Evolutionary conservation across 345 rosid species (phyloP).

Genomic region (Microthlaspi erraticum): DNA sequence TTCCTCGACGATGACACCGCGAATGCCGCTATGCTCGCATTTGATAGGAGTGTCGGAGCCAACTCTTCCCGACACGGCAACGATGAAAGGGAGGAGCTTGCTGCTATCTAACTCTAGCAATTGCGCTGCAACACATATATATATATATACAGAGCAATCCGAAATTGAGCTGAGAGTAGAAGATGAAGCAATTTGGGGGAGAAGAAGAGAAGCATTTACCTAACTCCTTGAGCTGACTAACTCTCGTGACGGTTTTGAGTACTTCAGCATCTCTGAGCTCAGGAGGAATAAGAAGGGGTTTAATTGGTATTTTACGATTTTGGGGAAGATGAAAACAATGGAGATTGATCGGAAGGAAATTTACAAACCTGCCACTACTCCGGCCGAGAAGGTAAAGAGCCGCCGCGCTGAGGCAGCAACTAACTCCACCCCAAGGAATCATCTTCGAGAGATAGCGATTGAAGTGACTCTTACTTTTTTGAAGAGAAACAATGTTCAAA

Average conservation of each 20-base stretch:
- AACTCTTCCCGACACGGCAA: slow-evolving; percentile 86
- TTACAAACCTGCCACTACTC: slow-evolving; percentile 79
- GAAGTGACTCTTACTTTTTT: background rate
- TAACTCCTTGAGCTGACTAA: slow-evolving; percentile 83
- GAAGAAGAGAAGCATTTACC: slow-evolving; percentile 48
- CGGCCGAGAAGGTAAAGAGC: slow-evolving; percentile 90
- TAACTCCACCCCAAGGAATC: slow-evolving; percentile 92
- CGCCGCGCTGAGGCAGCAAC: slow-evolving; percentile 89
- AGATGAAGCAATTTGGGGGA: background rate
- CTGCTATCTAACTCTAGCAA: slow-evolving; percentile 74
- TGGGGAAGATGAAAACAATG: background rate
- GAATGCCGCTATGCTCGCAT: slow-evolving; percentile 76
- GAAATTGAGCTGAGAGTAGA: background rate
- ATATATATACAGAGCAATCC: background rate
- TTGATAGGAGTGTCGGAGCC: slow-evolving; percentile 90
- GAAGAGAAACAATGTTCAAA: too few relatives aligned
- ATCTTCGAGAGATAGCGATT: slow-evolving; percentile 18
- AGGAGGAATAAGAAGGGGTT: slow-evolving; percentile 5
- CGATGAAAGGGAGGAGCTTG: slow-evolving; percentile 78
- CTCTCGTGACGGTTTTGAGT: slow-evolving; percentile 76
- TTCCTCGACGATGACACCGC: slow-evolving; percentile 95
- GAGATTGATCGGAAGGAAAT: slow-evolving; percentile 6
- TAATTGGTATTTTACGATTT: background rate
- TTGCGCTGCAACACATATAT: slow-evolving; percentile 58
- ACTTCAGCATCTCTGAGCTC: slow-evolving; percentile 75